Percentiles rank a stretch among this genome's conserved stretches.
phyloP scores from a whole-genome alignment of 495 filamentous ascomycete genomes.

The Venustampulla echinocandica region DNA sequence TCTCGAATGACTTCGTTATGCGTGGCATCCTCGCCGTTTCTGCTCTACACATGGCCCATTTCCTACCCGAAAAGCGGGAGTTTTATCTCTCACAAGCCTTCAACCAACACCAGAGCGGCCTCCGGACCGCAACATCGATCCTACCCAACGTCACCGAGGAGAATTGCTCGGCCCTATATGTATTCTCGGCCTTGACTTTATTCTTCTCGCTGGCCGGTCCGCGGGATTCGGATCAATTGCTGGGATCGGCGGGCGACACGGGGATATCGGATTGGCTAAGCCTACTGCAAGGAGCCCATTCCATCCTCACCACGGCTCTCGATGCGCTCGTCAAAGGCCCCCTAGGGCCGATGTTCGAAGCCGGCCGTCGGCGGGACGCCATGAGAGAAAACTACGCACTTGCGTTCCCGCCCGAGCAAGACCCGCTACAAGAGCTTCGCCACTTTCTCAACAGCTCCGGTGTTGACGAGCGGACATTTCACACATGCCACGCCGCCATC shows the following conservation, averaged over 20 bases:
- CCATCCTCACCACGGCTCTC: constrained; percentile 26
- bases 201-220: constrained; percentile 42
- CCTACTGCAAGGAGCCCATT: constrained; percentile 30
- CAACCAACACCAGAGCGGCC: constrained; percentile 40
- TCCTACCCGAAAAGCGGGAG: constrained; percentile 29
- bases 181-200: constrained; percentile 43
- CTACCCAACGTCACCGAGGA: constrained; percentile 37
- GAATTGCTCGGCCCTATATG: constrained; percentile 44
- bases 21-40: constrained; percentile 42
- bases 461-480: background rate
- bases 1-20: constrained; percentile 46
- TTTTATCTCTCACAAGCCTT: constrained; percentile 43
- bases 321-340: constrained; percentile 20
- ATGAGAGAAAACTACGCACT: background rate
- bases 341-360: constrained; percentile 27
- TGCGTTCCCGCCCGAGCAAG: background rate
- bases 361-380: constrained; percentile 17
- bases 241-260: constrained; percentile 32
- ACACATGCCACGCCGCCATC: background rate
- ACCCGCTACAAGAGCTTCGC: constrained; percentile 12
- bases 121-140: constrained; percentile 35
- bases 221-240: constrained; percentile 30
- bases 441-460: constrained; percentile 17
- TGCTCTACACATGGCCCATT: constrained; percentile 45
- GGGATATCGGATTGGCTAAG: constrained; percentile 34